A percentile compares a stretch with the other conserved stretches of the same genome.
Conservation (phyloP, 2,329 filamentous ascomycete species). For the Sphaerulina vaccinii region DNA sequence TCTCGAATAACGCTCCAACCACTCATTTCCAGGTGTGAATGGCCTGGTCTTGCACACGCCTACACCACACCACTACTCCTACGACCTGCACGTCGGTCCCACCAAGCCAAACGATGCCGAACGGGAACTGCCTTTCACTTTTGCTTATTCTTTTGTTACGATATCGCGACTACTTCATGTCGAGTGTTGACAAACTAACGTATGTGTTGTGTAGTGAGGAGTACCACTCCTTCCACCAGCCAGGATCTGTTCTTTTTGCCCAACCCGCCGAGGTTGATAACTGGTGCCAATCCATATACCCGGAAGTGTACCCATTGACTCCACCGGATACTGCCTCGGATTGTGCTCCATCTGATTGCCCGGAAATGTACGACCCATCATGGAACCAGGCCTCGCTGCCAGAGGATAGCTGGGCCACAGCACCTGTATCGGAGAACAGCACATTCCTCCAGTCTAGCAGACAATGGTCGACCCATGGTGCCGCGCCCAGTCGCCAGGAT, state of each 20-base stretch:
- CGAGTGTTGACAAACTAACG: conserved; percentile 27
- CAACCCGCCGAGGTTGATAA: conserved; percentile 32
- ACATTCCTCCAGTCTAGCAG: conserved; percentile 26
- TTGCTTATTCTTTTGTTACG: not conserved
- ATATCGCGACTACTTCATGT: not conserved
- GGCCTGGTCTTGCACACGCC: too few species aligned
- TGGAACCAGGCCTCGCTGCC: conserved; percentile 32
- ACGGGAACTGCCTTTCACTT: too few species aligned
- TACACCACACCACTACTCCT: too few species aligned
- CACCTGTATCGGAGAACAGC: conserved; percentile 28
- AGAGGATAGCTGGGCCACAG: conserved; percentile 31
- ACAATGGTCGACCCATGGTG: conserved; percentile 25
- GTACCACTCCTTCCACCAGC: conserved; percentile 26
- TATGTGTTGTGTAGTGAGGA: conserved; percentile 31
- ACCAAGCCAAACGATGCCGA: too few species aligned
- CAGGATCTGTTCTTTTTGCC: conserved; percentile 34
- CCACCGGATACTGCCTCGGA: conserved; percentile 36
- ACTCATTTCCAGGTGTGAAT: too few species aligned
- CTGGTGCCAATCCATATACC: conserved; percentile 34
- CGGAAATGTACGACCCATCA: conserved; percentile 29
- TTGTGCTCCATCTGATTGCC: conserved; percentile 31
- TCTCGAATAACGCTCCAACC: too few species aligned
- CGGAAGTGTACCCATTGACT: conserved; percentile 30
- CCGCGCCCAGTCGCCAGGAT: conserved; percentile 23
- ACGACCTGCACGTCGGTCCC: too few species aligned